Evolutionary conservation across 805 yeast species (phyloP), one percentile per base, ranked within the genome.

Genomic region (Kurtzmaniella cleridarum): DNA sequence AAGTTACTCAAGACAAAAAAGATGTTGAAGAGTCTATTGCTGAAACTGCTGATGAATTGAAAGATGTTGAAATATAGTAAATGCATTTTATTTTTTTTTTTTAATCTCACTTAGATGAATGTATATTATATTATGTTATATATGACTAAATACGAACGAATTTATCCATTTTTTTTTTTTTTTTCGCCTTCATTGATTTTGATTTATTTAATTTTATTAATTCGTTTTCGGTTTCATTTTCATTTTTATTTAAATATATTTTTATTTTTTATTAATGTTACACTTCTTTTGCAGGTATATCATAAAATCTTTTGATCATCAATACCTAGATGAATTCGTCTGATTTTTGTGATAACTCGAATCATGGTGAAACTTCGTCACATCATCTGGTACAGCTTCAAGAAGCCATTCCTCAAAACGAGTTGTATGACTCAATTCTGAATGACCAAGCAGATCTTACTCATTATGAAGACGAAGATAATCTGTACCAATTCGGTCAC

Each of bases 361-460:
- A 20, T 20, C 24, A 5, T 5, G 24, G 24, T 20, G 24, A 20
- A 20, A 30, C 30, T 23, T 42, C 49, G 3, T 49, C 43, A 38
- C 54, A 51, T 24, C 60, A 55, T 39, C 55, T 50, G 35, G 43
- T 61, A 0, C 63, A 54, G 40, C 43, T 53, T 5, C 65, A 60
- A 38, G 54, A 48, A 7, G 46, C 46, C n/a, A 59, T 59, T 16
- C 52, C 64, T 3, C 55, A 51, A 23, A 54, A 54, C 18, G 65
- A 60, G 41, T 33, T 61, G 10, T 45, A 58, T 31, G 64, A 60
- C 40, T 58, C 65, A 1, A 51, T 60, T 10, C 52, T 52, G 10
- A 37, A 40, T 2, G 45, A 40, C 3, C 17, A 32, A 12, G 41
- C 44, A 10, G 40, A 38, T 8, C 34, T 15, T 30, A 30, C 16